Evolutionary conservation across 2,329 filamentous ascomycete species (phyloP), one percentile per base, ranked within the genome.

Genomic region (Colletotrichum euphorbiae): DNA sequence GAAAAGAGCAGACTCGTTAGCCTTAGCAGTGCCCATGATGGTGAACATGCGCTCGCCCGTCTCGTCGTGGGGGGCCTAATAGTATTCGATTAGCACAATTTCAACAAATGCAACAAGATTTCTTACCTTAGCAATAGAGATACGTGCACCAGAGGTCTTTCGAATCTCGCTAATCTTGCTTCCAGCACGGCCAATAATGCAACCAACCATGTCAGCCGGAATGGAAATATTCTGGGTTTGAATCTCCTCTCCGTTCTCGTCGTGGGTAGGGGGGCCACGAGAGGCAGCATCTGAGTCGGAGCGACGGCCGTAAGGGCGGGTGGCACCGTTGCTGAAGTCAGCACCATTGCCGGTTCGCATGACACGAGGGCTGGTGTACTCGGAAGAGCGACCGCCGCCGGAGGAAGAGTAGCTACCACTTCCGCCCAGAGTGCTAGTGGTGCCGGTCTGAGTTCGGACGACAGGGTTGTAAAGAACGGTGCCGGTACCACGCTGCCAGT

Each of bases 211-310:
- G 84, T 99, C 96, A 54, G 96, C 94, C 28, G 96, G 96, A 76
- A 99, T 99, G 85, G 94, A 98, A 82, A 99, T 99, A 83, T 99
- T 99, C 78, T 99, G 96, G 1, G 96, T 99, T 81, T 98, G 95
- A 70, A 98, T 92, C 80, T 98, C 95, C 79, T 98, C 96, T 71
- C 96, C 96, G 72, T 98, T 97, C 81, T 98, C 95, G 71, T 96
- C 94, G 76, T 97, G 93, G 50, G 93, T 93, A 21, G 93, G 94
- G 48, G 93, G 93, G 63, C 93, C 93, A 71, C 94, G 93, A 73
- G 87, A 87, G 71, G 89, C 90, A 71, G 91, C 90, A 78, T 98
- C 94, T 17, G 92, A 92, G 78, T 94, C 93, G 59, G 93, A 94
- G 69, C 94, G 93, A 75, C 93, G 91, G 75, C 87, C 90, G 81